Evolutionary conservation across 139 green algal species (phyloP), one percentile per base, ranked within the genome.

Genomic region (Chlorella sp.): DNA sequence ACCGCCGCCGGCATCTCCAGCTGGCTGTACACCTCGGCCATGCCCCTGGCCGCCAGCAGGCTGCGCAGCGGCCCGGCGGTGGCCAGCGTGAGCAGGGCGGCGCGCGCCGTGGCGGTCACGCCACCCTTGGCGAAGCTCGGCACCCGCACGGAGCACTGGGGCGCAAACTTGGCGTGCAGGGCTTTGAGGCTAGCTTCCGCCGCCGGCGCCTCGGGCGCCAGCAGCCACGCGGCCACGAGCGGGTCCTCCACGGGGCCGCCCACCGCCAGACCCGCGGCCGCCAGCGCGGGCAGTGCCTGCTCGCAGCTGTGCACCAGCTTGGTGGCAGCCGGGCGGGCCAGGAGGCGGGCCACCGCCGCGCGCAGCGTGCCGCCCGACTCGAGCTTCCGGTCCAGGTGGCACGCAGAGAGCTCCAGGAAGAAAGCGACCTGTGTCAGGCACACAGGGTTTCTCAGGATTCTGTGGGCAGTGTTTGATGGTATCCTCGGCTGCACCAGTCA

Each of bases 11-110:
- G n/a, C n/a, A n/a, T n/a, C n/a, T n/a, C n/a, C n/a, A n/a, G n/a
- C n/a, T n/a, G n/a, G n/a, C n/a, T n/a, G n/a, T n/a, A n/a, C 71
- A 77, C 71, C 71, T 77, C 59, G 19, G 61, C 42, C 71, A 77
- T 77, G 40, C 59, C 5, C 17, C 46, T 40, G 11, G 31, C 25
- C 8, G 35, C 72, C 61, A 78, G 72, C 72, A 78, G 36, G 35
- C 51, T 45, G 14, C 31, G 29, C 61, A 78, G 48, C 0, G 76
- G 76, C 12, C 77, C 67, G 38, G 56, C 62, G 38, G 35, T 46
- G 23, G 64, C 76, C 67, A 76, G 69, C 2, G 69, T 53, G 29
- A 59, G 41, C 60, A 82, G 31, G 0, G 66, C 69, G 9, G 67
- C 53, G 36, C 76, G 67, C 38, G 53, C 71, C 14, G 64, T 59